Conservation (phyloP, 176 grass and related monocot genomes). For the Cocos nucifera region DNA sequence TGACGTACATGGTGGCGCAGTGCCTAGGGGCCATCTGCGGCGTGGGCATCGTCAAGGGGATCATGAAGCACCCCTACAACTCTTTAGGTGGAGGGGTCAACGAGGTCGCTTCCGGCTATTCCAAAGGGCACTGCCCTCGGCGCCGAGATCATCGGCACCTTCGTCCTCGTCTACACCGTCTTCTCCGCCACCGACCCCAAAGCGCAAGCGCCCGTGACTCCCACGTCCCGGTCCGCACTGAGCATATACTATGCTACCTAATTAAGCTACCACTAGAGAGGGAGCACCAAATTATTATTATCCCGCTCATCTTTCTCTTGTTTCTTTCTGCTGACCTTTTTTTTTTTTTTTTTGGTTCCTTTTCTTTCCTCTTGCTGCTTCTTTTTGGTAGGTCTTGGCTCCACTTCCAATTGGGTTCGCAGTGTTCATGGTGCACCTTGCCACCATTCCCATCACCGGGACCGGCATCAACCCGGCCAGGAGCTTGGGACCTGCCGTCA, state of each 20-base stretch:
- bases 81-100: slow-evolving; percentile 28
- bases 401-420: slow-evolving; percentile 24
- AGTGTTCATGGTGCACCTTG: slow-evolving; percentile 26
- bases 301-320: no score
- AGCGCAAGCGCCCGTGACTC: slow-evolving; percentile 39
- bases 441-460: slow-evolving; percentile 24
- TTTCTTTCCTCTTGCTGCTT: no score
- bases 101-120: slow-evolving; percentile 12
- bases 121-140: slow-evolving; percentile 23
- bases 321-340: no score
- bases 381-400: slow-evolving; percentile 5
- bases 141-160: slow-evolving; percentile 38
- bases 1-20: slow-evolving; percentile 33
- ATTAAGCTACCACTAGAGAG: no score
- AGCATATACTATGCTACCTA: no score
- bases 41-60: slow-evolving; percentile 34
- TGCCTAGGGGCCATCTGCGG: slow-evolving; percentile 40
- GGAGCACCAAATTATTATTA: no score
- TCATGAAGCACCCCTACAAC: slow-evolving; percentile 13
- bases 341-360: no score
- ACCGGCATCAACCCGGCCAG: slow-evolving; percentile 26
- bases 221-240: slow-evolving; percentile 30
- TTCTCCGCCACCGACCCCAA: slow-evolving; percentile 44
- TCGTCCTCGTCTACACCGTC: slow-evolving; percentile 45
- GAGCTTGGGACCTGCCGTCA: slow-evolving; percentile 29